A percentile compares a stretch with the other conserved stretches of the same genome.
Evolutionary conservation across 2,329 filamentous ascomycete genomes (phyloP).

Genomic region (Microsporum canis): DNA sequence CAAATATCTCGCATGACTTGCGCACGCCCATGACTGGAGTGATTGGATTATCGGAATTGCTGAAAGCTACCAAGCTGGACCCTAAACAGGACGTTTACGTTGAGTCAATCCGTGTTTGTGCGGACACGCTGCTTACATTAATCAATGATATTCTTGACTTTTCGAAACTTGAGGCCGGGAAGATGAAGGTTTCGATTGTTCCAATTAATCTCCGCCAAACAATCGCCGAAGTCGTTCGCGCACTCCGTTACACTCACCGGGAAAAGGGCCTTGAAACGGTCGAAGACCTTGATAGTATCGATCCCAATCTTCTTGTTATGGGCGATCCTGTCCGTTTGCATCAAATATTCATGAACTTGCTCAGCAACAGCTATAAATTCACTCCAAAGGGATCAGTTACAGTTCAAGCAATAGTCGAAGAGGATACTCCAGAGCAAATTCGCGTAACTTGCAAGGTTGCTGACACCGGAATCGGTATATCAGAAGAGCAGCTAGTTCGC

Average conservation of each 20-base stretch:
- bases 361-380: constrained; percentile 90
- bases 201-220: constrained; percentile 63
- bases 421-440: constrained; percentile 58
- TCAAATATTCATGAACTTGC: constrained; percentile 68
- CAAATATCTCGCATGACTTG: constrained; percentile 78
- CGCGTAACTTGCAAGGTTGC: constrained; percentile 74
- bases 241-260: constrained; percentile 51
- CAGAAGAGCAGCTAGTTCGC: constrained; percentile 62
- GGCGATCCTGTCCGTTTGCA: constrained; percentile 75
- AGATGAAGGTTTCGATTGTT: constrained; percentile 80
- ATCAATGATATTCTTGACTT: constrained; percentile 90
- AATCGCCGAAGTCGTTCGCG: constrained; percentile 53
- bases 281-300: constrained; percentile 51
- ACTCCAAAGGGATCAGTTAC: constrained; percentile 78
- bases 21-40: constrained; percentile 95
- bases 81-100: constrained; percentile 51
- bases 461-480: constrained; percentile 87
- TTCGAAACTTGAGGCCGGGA: constrained; percentile 73
- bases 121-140: constrained; percentile 66
- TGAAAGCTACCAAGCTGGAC: constrained; percentile 47
- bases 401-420: constrained; percentile 62
- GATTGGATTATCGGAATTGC: constrained; percentile 58
- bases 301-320: constrained; percentile 55
- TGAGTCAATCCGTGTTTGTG: constrained; percentile 54
- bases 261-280: constrained; percentile 50